A percentile compares a stretch with the other conserved stretches of the same genome.
Conservation (phyloP, 331 rosid genomes). For the Dryas integrifolia region DNA sequence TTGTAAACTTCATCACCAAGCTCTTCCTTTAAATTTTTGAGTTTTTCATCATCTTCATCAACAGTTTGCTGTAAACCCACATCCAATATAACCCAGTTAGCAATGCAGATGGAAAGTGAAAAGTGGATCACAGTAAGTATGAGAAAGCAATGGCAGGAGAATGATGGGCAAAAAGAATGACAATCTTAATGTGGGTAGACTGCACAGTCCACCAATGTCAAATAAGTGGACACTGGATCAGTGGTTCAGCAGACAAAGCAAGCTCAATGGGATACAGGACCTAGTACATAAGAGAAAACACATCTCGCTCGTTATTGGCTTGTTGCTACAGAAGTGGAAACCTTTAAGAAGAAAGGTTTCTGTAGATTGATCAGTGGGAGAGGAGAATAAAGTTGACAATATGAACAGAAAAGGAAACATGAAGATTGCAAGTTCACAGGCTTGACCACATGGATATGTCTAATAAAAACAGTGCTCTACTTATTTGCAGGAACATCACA, state of each 20-base stretch:
- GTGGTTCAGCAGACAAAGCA: neutral
- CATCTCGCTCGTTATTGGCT: too few species aligned
- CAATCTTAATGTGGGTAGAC: neutral
- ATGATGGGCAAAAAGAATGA: neutral
- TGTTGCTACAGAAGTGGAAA: neutral
- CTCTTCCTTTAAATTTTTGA: conserved; percentile 48
- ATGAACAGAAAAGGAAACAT: too few species aligned
- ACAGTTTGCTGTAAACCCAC: conserved; percentile 40
- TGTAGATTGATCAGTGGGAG: too few species aligned
- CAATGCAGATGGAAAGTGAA: neutral
- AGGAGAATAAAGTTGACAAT: too few species aligned
- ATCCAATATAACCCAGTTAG: neutral
- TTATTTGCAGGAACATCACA: neutral
- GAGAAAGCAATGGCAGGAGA: too few species aligned
- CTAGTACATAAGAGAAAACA: neutral
- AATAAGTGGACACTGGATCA: too few species aligned
- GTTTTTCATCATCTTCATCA: conserved; percentile 55
- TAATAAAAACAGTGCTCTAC: neutral
- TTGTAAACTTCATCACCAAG: conserved; percentile 43
- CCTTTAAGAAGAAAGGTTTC: neutral
- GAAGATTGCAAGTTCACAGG: neutral
- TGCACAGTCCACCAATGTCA: too few species aligned
- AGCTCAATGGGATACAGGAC: neutral
- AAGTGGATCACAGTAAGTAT: neutral
- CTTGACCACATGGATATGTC: neutral